phyloP scores from a whole-genome alignment of 495 filamentous ascomycete genomes.

The Neurospora tetraspora region DNA sequence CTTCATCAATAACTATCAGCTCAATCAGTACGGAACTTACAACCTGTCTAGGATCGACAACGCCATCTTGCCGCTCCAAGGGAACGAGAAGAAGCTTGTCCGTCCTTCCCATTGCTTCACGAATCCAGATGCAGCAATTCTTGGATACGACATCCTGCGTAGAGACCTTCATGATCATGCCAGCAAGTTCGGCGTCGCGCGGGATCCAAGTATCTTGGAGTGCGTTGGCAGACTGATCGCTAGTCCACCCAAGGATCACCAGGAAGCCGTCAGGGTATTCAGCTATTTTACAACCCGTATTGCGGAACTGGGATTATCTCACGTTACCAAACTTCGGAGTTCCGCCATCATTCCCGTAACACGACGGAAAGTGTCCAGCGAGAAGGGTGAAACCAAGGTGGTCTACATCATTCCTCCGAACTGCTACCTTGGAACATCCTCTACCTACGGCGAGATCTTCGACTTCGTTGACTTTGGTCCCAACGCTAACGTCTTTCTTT shows the following conservation, averaged over 20 bases:
- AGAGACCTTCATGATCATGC: constrained; percentile 66
- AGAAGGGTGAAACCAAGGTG: constrained; percentile 16
- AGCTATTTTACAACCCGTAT: constrained; percentile 71
- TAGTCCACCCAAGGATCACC: constrained; percentile 54
- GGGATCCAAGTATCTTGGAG: constrained; percentile 65
- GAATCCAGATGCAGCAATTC: constrained; percentile 61
- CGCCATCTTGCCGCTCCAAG: constrained; percentile 66
- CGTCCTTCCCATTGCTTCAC: constrained; percentile 73
- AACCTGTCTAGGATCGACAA: constrained; percentile 44
- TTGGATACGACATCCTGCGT: constrained; percentile 70
- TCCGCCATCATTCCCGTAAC: constrained; percentile 63
- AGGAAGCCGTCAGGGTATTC: constrained; percentile 61
- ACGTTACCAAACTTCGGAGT: constrained; percentile 47
- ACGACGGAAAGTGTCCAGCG: constrained; percentile 20
- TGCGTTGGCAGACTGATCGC: constrained; percentile 61
- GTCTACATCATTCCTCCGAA: constrained; percentile 47
- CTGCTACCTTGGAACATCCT: constrained; percentile 68
- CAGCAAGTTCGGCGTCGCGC: constrained; percentile 66
- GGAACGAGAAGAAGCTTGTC: constrained; percentile 51
- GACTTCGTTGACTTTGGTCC: constrained; percentile 91
- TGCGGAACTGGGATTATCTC: constrained; percentile 54
- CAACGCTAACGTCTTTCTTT: constrained; percentile 78
- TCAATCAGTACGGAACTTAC: constrained; percentile 59
- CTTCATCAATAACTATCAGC: constrained; percentile 66
- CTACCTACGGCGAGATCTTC: constrained; percentile 77